Percentiles rank a stretch among this genome's conserved stretches.
Evolutionary conservation across 768 basidiomycete species (phyloP).

Genomic region (Leccinum disarticulatum): DNA sequence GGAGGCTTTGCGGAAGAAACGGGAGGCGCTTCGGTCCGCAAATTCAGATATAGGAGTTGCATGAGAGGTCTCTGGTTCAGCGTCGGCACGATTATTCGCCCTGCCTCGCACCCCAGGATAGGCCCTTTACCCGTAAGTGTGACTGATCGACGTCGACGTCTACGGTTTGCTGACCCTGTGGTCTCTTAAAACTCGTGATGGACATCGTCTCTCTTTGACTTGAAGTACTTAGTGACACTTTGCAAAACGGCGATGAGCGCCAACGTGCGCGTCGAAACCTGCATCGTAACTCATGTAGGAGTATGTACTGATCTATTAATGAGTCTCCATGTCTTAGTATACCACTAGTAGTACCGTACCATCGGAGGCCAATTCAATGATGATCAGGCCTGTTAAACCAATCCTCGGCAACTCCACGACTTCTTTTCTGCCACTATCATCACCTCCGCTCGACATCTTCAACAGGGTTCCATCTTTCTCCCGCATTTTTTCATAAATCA

Average conservation of each 20-base stretch:
- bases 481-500: too few relatives aligned
- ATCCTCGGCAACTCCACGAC: too few relatives aligned
- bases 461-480: too few relatives aligned
- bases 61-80: background rate
- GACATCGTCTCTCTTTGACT: background rate
- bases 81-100: background rate
- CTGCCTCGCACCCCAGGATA: background rate
- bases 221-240: background rate
- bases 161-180: background rate
- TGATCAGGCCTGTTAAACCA: too few relatives aligned
- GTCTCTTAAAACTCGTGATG: background rate
- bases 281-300: background rate
- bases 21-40: slow-evolving; percentile 30
- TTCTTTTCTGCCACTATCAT: background rate
- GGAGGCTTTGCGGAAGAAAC: slow-evolving; percentile 53
- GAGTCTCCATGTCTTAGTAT: too few relatives aligned
- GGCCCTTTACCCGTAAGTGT: background rate
- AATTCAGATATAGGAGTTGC: background rate
- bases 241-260: background rate
- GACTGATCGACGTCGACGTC: background rate
- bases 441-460: background rate
- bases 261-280: background rate
- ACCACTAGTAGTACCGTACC: too few relatives aligned
- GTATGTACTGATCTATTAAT: background rate
- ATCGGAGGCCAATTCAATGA: too few relatives aligned